Evolutionary conservation across 2,329 filamentous ascomycete genomes (phyloP).

Genomic region (Penicillium frequentans): DNA sequence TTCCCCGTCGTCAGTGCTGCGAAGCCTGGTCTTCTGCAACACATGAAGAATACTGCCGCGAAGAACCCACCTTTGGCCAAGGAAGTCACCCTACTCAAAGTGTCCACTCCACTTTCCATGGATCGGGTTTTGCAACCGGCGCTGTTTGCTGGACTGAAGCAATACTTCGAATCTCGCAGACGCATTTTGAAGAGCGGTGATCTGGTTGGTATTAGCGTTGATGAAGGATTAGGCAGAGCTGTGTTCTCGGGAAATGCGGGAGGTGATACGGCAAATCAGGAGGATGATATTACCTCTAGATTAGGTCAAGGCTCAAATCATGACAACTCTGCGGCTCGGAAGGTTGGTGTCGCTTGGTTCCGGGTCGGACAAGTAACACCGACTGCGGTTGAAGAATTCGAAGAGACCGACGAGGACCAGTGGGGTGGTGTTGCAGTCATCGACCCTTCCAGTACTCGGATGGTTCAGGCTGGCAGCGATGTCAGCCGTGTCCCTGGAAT

Average conservation of each 20-base stretch:
- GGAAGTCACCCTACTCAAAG: constrained; percentile 84
- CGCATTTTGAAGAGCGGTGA: constrained; percentile 85
- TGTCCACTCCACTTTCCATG: constrained; percentile 84
- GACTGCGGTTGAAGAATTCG: constrained; percentile 49
- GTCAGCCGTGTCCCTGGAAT: constrained; percentile 76
- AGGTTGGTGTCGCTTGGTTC: constrained; percentile 80
- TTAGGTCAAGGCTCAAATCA: constrained; percentile 34
- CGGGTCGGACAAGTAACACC: constrained; percentile 72
- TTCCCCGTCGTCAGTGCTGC: constrained; percentile 40
- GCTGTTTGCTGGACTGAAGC: constrained; percentile 81
- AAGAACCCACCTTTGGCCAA: constrained; percentile 61
- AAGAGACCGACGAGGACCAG: constrained; percentile 63
- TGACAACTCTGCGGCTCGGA: constrained; percentile 41
- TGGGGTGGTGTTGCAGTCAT: constrained; percentile 89
- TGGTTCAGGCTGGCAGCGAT: constrained; percentile 88
- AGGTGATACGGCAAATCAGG: constrained; percentile 59
- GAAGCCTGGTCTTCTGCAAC: constrained; percentile 59
- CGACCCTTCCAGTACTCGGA: constrained; percentile 80
- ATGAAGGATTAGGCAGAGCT: constrained; percentile 78
- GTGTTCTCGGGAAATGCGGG: constrained; percentile 68
- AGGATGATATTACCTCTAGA: constrained; percentile 65
- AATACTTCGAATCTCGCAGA: constrained; percentile 79
- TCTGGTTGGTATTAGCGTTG: constrained; percentile 83
- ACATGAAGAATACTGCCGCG: constrained; percentile 43
- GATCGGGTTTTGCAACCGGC: constrained; percentile 83